Percentiles rank a stretch among this genome's conserved stretches.
Conservation (phyloP, 495 filamentous ascomycete genomes). For the Diplogelasinospora grovesii region DNA sequence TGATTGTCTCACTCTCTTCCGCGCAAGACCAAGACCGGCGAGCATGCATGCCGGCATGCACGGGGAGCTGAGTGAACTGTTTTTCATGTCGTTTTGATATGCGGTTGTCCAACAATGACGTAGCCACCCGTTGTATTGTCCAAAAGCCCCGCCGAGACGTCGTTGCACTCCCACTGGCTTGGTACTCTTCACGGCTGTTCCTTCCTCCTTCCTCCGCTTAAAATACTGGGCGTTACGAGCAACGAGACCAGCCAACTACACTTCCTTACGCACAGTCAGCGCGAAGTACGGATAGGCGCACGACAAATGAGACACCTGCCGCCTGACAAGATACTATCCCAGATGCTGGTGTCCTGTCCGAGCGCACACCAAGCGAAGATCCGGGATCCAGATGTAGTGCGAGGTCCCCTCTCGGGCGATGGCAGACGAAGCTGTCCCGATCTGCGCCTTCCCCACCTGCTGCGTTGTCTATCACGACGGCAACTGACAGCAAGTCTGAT, state of each 20-base stretch:
- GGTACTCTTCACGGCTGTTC: neutral
- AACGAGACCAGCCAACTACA: neutral
- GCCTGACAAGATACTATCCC: neutral
- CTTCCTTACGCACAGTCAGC: no score
- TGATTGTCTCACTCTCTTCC: no score
- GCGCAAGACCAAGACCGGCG: no score
- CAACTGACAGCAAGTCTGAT: slow-evolving; percentile 9
- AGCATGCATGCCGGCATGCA: no score
- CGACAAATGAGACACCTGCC: slow-evolving; percentile 10
- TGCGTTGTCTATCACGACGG: slow-evolving; percentile 7
- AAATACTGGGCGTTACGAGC: neutral
- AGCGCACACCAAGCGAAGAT: neutral
- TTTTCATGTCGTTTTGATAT: neutral
- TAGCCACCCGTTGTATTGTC: slow-evolving; percentile 1
- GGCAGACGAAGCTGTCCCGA: slow-evolving; percentile 21
- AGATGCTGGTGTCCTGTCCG: neutral
- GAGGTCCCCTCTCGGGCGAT: slow-evolving; percentile 21
- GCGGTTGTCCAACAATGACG: neutral
- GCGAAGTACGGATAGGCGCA: no score
- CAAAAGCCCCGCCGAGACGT: no score
- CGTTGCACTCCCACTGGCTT: neutral
- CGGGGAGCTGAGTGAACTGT: no score
- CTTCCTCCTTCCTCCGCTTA: neutral
- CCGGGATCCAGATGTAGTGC: slow-evolving; percentile 9
- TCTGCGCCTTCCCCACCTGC: slow-evolving; percentile 16